Conservation (phyloP, 495 filamentous ascomycete genomes). For the Penicillium psychrofluorescens region DNA sequence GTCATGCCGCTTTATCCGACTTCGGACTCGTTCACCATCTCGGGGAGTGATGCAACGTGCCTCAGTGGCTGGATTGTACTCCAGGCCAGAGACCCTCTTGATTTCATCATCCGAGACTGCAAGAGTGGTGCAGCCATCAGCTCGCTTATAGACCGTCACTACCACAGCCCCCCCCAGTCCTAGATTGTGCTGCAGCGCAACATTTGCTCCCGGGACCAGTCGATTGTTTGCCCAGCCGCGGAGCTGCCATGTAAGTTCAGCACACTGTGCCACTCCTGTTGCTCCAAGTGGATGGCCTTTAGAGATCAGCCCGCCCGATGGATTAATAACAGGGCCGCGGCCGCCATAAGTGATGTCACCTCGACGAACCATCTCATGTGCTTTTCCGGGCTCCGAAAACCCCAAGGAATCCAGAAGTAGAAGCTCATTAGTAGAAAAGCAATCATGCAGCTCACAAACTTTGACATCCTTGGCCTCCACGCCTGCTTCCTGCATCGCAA, state of each 20-base stretch:
- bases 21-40: slow-evolving; percentile 19
- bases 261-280: slow-evolving; percentile 88
- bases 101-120: slow-evolving; percentile 51
- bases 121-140: slow-evolving; percentile 60
- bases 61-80: slow-evolving; percentile 90
- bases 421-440: slow-evolving; percentile 95
- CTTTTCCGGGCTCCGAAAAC: slow-evolving; percentile 70
- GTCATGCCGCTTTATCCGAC: slow-evolving; percentile 15
- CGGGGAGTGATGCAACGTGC: slow-evolving; percentile 68
- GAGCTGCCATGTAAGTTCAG: slow-evolving; percentile 93
- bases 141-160: slow-evolving; percentile 83
- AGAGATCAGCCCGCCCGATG: slow-evolving; percentile 86
- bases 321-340: slow-evolving; percentile 78
- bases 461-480: slow-evolving; percentile 61
- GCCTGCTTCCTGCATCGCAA: slow-evolving; percentile 68
- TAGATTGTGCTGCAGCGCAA: slow-evolving; percentile 87
- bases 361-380: slow-evolving; percentile 84
- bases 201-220: slow-evolving; percentile 55
- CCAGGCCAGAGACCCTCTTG: slow-evolving; percentile 56
- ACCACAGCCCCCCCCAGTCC: slow-evolving; percentile 89
- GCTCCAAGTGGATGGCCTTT: slow-evolving; percentile 96
- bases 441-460: slow-evolving; percentile 93
- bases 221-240: slow-evolving; percentile 95
- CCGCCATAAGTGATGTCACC: slow-evolving; percentile 90
- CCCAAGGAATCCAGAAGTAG: slow-evolving; percentile 80